Evolutionary conservation across 2,329 filamentous ascomycete genomes (phyloP).

Genomic region (Penicillium sp.): DNA sequence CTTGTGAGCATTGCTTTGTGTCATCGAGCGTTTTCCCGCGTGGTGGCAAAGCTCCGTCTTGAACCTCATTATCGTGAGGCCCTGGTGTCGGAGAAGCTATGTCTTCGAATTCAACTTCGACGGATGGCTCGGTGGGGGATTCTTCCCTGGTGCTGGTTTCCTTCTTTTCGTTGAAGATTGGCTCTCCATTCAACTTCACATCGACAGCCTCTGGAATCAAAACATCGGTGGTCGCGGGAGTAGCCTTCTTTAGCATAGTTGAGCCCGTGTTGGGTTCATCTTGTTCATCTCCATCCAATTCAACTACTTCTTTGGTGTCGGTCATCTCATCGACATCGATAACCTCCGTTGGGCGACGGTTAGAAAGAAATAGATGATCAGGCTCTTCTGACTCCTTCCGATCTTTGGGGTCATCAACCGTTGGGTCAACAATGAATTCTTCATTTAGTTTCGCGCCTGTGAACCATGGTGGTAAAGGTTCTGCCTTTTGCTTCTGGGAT

Average conservation of each 20-base stretch:
- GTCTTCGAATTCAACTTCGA: background rate
- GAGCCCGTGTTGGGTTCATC: background rate
- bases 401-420: slow-evolving; percentile 12
- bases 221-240: background rate
- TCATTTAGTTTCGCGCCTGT: slow-evolving; percentile 34
- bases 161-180: background rate
- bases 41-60: background rate
- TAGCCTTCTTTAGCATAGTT: background rate
- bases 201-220: background rate
- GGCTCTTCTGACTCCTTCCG: slow-evolving; percentile 17
- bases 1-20: background rate
- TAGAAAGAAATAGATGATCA: slow-evolving; percentile 30
- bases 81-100: too few species aligned
- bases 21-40: background rate
- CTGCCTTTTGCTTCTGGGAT: slow-evolving; percentile 30
- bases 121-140: background rate
- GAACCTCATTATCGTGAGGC: background rate
- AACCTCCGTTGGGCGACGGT: slow-evolving; percentile 35
- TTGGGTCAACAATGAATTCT: slow-evolving; percentile 32
- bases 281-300: slow-evolving; percentile 24
- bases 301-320: slow-evolving; percentile 31
- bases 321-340: slow-evolving; percentile 42
- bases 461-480: slow-evolving; percentile 50
- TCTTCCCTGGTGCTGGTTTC: background rate
- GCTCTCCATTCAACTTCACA: background rate